phyloP scores from a whole-genome alignment of 164 flowering plant species.

The Dillenia suffruticosa region DNA sequence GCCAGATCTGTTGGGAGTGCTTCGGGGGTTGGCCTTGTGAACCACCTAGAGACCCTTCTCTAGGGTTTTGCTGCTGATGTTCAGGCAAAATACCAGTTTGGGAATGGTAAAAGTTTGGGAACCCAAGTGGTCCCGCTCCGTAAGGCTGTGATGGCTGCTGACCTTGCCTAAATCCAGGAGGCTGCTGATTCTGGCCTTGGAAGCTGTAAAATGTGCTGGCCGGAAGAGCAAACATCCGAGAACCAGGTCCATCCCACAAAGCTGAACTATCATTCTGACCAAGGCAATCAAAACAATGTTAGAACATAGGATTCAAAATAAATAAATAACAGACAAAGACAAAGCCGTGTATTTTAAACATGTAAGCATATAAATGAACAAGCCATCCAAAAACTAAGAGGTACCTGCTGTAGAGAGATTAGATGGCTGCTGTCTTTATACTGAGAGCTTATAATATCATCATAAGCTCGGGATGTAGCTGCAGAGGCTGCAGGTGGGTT shows the following conservation, averaged over 20 bases:
- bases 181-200: constrained; percentile 73
- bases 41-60: constrained; percentile 52
- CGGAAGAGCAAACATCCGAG: constrained; percentile 71
- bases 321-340: neutral
- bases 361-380: neutral
- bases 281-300: neutral
- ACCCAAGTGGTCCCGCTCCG: constrained; percentile 55
- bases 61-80: constrained; percentile 70
- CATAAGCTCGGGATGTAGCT: constrained; percentile 64
- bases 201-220: constrained; percentile 65
- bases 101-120: constrained; percentile 80
- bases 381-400: neutral
- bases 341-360: neutral
- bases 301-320: neutral
- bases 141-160: constrained; percentile 83
- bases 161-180: constrained; percentile 61
- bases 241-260: constrained; percentile 77
- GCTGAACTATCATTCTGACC: constrained; percentile 64
- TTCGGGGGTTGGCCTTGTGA: constrained; percentile 68
- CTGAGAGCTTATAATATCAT: constrained; percentile 74
- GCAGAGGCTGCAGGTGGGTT: constrained; percentile 62
- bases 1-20: constrained; percentile 91
- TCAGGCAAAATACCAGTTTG: constrained; percentile 67
- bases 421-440: constrained; percentile 72
- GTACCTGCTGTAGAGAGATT: constrained; percentile 79